Conservation (phyloP, 495 filamentous ascomycete species). For the Talaromyces nanjingensis region DNA sequence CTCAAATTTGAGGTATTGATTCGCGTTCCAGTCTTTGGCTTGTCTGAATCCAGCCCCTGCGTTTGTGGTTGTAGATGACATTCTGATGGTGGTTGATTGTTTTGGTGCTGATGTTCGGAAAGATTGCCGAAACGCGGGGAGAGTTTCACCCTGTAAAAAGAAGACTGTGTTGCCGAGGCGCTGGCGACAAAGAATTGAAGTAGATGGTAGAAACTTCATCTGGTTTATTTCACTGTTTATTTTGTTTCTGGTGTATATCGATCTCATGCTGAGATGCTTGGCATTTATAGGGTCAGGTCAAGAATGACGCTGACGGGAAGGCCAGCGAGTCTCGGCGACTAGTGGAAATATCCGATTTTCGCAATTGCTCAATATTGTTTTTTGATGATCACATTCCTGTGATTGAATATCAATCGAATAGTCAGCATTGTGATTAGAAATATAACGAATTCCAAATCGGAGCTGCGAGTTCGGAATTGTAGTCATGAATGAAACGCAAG, state of each 20-base stretch:
- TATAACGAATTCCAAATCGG: background rate
- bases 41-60: background rate
- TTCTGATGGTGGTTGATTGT: background rate
- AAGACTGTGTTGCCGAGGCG: background rate
- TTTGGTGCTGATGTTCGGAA: background rate
- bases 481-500: background rate
- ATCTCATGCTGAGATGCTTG: background rate
- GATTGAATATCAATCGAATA: background rate
- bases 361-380: background rate
- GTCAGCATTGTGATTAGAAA: background rate
- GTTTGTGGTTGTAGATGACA: background rate
- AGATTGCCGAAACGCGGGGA: constrained; percentile 1
- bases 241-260: background rate
- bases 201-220: background rate
- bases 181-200: background rate
- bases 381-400: background rate
- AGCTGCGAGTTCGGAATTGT: background rate
- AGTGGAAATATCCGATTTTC: background rate
- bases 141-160: background rate
- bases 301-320: background rate
- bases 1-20: constrained; percentile 43
- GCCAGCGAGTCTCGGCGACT: constrained; percentile 1
- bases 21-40: constrained; percentile 37
- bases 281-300: background rate
- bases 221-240: background rate